Evolutionary conservation across 2,329 filamentous ascomycete genomes (phyloP).

Genomic region (Scedosporium aurantiacum): DNA sequence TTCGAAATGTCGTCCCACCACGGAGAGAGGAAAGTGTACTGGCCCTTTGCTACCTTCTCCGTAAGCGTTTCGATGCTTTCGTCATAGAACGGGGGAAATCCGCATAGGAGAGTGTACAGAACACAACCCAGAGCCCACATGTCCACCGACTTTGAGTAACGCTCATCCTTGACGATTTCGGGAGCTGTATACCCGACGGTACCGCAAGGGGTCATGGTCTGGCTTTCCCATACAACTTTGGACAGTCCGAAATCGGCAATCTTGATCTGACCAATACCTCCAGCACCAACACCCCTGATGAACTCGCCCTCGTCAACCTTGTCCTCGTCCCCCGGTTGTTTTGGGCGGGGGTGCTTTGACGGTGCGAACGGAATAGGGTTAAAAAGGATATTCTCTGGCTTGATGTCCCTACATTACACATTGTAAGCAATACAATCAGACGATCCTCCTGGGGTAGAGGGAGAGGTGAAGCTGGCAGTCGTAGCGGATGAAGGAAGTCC

Average conservation of each 20-base stretch:
- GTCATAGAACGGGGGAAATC: conserved; percentile 97
- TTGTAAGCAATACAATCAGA: not conserved
- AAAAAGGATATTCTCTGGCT: conserved; percentile 94
- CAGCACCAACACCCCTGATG: conserved; percentile 65
- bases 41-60: conserved; percentile 91
- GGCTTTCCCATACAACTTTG: conserved; percentile 95
- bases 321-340: conserved; percentile 82
- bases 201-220: conserved; percentile 98
- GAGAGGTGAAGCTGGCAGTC: too few relatives aligned
- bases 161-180: conserved; percentile 97
- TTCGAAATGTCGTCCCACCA: conserved; percentile 99
- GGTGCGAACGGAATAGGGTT: conserved; percentile 75
- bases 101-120: conserved; percentile 89
- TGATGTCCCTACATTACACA: conserved; percentile 66
- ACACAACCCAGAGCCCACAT: conserved; percentile 99
- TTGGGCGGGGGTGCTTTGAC: conserved; percentile 68
- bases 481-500: too few relatives aligned
- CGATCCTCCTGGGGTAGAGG: not conserved
- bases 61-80: conserved; percentile 95
- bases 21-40: conserved; percentile 94
- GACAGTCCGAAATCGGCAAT: conserved; percentile 96
- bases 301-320: conserved; percentile 97
- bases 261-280: conserved; percentile 91
- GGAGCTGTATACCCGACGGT: conserved; percentile 97
- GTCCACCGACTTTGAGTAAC: conserved; percentile 96